Evolutionary conservation across 1,284 basidiomycete genomes (phyloP).

Genomic region (Trichosporon ovoides): DNA sequence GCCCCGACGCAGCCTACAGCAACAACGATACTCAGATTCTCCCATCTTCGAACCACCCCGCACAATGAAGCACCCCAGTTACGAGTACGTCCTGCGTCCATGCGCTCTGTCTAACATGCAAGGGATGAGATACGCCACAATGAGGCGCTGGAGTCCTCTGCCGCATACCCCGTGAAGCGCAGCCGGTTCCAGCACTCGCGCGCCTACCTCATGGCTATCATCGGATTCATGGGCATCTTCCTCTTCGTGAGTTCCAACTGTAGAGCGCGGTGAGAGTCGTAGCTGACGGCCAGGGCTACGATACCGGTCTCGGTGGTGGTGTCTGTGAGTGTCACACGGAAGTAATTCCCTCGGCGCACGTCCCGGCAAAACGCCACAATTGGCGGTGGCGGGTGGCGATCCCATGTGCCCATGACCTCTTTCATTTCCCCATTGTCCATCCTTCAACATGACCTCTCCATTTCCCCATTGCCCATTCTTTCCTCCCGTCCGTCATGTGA

Average conservation of each 20-base stretch:
- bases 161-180: not conserved
- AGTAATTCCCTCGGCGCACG: no score
- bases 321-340: conserved; percentile 26
- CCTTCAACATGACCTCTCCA: no score
- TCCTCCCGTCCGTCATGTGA: no score
- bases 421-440: no score
- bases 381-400: not conserved
- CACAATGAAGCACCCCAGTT: not conserved
- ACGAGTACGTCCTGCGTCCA: not conserved
- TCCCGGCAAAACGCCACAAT: no score
- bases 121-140: not conserved
- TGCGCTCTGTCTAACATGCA: not conserved
- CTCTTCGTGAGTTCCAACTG: no score
- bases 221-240: conserved; percentile 71
- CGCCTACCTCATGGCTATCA: conserved; percentile 57
- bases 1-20: no score
- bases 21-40: no score
- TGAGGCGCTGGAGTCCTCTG: not conserved
- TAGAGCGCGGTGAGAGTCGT: no score
- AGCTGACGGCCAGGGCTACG: not conserved
- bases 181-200: conserved; percentile 2
- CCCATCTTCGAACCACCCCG: no score
- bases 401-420: no score
- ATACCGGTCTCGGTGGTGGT: conserved; percentile 34
- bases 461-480: no score